phyloP scores from a whole-genome alignment of 1,284 basidiomycete species.

The Fistulina hepatica region DNA sequence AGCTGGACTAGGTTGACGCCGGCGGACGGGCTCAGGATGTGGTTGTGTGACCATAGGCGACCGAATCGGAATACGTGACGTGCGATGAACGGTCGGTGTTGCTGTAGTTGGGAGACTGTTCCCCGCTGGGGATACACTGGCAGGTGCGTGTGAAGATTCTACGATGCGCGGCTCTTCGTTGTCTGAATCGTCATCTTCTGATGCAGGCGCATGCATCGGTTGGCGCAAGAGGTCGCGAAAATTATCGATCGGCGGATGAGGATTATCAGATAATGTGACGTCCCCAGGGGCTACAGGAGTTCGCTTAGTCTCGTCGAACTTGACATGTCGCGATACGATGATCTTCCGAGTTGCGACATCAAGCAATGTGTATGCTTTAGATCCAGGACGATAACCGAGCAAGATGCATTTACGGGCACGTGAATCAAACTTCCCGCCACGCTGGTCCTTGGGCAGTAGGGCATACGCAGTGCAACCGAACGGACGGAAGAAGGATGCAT shows the following conservation, averaged over 20 bases:
- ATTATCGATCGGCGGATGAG: slow-evolving; percentile 10
- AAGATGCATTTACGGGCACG: slow-evolving; percentile 2
- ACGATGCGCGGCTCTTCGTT: too few relatives aligned
- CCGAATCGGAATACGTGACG: too few relatives aligned
- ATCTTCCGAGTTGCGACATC: slow-evolving; percentile 11
- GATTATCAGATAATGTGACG: too few relatives aligned
- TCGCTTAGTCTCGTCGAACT: slow-evolving; percentile 17
- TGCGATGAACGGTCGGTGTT: too few relatives aligned
- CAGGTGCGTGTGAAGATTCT: too few relatives aligned
- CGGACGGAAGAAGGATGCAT: slow-evolving; percentile 2
- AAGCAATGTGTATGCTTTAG: slow-evolving; percentile 12
- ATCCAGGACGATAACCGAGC: slow-evolving; percentile 5
- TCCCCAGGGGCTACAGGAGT: too few relatives aligned
- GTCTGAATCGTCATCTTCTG: neutral
- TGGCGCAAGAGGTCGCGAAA: neutral
- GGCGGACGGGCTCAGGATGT: too few relatives aligned
- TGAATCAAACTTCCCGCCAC: slow-evolving; percentile 4
- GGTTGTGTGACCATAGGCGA: too few relatives aligned
- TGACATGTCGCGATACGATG: slow-evolving; percentile 15
- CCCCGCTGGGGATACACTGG: too few relatives aligned
- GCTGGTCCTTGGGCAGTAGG: slow-evolving; percentile 5
- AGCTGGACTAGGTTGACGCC: too few relatives aligned
- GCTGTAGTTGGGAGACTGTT: neutral
- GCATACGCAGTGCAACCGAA: slow-evolving; percentile 9
- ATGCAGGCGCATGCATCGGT: neutral